Conservation (phyloP, 2,329 filamentous ascomycete genomes). For the Dryadomyces quercus-mongolicae region DNA sequence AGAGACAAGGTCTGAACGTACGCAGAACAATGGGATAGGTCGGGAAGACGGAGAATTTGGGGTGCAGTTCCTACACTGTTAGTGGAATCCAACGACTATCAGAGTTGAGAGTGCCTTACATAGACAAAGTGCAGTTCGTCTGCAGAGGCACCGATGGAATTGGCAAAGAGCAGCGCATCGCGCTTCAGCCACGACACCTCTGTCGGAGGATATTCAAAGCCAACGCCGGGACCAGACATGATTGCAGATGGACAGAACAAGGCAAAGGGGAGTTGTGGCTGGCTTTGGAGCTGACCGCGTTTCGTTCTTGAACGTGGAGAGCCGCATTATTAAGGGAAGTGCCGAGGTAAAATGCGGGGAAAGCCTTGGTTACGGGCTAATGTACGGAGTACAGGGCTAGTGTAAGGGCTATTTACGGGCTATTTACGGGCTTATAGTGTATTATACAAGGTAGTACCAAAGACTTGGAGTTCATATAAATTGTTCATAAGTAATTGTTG, state of each 20-base stretch:
- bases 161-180: slow-evolving; percentile 80
- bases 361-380: not conserved
- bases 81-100: too few relatives aligned
- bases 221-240: slow-evolving; percentile 45
- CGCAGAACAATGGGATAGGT: slow-evolving; percentile 75
- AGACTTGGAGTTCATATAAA: too few relatives aligned
- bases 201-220: slow-evolving; percentile 67
- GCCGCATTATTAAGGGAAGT: too few relatives aligned
- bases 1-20: slow-evolving; percentile 34
- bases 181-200: slow-evolving; percentile 79
- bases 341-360: slow-evolving; percentile 3
- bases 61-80: slow-evolving; percentile 79
- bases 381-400: too few relatives aligned
- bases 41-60: slow-evolving; percentile 76
- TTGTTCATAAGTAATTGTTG: not conserved
- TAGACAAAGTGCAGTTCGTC: slow-evolving; percentile 91
- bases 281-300: not conserved
- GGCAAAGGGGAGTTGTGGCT: not conserved
- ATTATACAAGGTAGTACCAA: too few relatives aligned
- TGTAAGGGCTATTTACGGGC: too few relatives aligned
- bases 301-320: not conserved
- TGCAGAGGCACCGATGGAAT: slow-evolving; percentile 70
- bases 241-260: slow-evolving; percentile 7
- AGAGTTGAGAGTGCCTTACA: slow-evolving; percentile 32
- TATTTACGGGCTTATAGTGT: not conserved